Conservation (phyloP, 1,139 yeast genomes). For the Debaryomycetaceae sp. region DNA sequence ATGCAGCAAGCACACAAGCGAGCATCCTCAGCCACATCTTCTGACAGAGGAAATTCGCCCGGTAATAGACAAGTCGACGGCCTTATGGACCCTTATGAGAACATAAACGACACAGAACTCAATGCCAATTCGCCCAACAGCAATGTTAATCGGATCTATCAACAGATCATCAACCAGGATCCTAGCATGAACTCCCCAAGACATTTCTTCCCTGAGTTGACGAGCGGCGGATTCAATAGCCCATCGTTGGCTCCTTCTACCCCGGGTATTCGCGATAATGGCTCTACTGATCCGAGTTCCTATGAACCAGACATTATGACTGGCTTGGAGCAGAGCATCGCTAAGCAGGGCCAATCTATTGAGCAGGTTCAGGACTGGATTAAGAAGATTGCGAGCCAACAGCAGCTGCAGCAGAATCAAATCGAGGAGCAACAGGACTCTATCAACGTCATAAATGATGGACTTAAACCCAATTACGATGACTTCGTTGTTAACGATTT, state of each 20-base stretch:
- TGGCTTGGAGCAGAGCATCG: slow-evolving; percentile 43
- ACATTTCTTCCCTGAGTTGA: slow-evolving; percentile 30
- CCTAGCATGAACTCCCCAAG: slow-evolving; percentile 23
- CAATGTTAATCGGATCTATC: slow-evolving; percentile 28
- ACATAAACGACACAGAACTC: slow-evolving; percentile 15
- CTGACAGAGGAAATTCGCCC: neutral
- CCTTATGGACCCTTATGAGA: slow-evolving; percentile 31
- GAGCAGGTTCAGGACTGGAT: slow-evolving; percentile 62
- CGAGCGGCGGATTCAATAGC: slow-evolving; percentile 13
- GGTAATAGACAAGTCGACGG: slow-evolving; percentile 31
- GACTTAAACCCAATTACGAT: slow-evolving; percentile 18
- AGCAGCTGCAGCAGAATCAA: slow-evolving; percentile 30
- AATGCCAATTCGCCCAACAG: slow-evolving; percentile 5
- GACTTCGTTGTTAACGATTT: slow-evolving; percentile 41
- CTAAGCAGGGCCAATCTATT: slow-evolving; percentile 51
- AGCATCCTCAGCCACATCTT: slow-evolving; percentile 8
- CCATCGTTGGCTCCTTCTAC: slow-evolving; percentile 8
- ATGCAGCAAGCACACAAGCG: slow-evolving; percentile 36
- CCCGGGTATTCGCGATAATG: slow-evolving; percentile 3
- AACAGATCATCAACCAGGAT: slow-evolving; percentile 29
- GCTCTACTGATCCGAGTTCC: slow-evolving; percentile 3
- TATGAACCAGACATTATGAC: slow-evolving; percentile 19
- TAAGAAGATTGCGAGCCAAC: slow-evolving; percentile 40
- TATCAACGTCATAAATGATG: slow-evolving; percentile 1
- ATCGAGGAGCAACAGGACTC: slow-evolving; percentile 14